Evolutionary conservation across 1,284 basidiomycete genomes (phyloP).

Genomic region (Trametes pubescens): DNA sequence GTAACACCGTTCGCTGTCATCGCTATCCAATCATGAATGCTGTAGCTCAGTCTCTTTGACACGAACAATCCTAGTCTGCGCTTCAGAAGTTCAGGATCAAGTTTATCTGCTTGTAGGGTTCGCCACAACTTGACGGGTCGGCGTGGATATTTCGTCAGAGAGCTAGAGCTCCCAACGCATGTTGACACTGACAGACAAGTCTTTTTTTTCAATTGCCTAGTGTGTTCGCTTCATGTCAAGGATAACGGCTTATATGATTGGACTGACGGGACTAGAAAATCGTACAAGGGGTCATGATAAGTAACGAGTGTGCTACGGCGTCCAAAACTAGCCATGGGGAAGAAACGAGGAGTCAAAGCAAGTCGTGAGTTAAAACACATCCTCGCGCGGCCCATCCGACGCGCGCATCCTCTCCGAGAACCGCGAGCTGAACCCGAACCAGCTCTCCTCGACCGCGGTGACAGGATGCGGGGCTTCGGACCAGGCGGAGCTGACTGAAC

Average conservation of each 20-base stretch:
- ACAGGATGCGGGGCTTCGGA: slow-evolving; percentile 26
- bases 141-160: too few species aligned
- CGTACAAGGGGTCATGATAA: background rate
- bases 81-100: background rate
- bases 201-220: too few species aligned
- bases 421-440: slow-evolving; percentile 47
- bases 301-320: slow-evolving; percentile 1
- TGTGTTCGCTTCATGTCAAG: too few species aligned
- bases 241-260: too few species aligned
- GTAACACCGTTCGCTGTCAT: slow-evolving; percentile 28
- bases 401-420: slow-evolving; percentile 42
- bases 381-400: slow-evolving; percentile 34
- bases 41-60: background rate
- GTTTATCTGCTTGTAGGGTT: too few species aligned
- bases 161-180: background rate
- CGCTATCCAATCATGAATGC: slow-evolving; percentile 24
- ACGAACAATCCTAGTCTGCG: too few species aligned
- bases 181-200: too few species aligned
- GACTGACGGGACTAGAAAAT: background rate
- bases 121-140: too few species aligned
- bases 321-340: background rate
- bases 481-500: slow-evolving; percentile 28
- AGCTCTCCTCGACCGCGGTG: slow-evolving; percentile 18
- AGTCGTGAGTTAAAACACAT: background rate
- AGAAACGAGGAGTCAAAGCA: background rate